Percentiles rank a stretch among this genome's conserved stretches.
These are phyloP conservation scores for Cynanchum wilfordii DNA, from an alignment of 257 asterid genomes.

Conservation along the genomic window DNA sequence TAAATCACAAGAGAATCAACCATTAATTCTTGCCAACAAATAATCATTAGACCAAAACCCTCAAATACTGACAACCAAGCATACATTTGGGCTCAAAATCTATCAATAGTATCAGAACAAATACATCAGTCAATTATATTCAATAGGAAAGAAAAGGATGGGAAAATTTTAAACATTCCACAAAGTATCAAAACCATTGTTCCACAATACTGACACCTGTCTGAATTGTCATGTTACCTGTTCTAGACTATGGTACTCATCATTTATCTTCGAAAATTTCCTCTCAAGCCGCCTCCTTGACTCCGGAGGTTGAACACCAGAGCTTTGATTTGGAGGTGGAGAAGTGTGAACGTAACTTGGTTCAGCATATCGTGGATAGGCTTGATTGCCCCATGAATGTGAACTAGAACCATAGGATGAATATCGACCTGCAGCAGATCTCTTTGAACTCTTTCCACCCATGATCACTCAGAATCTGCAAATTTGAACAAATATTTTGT, in stretches of 20 bases:
- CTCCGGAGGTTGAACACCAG: conserved; percentile 51
- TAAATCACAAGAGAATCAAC: background rate
- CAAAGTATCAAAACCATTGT: background rate
- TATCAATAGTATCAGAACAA: background rate
- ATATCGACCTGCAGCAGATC: conserved; percentile 58
- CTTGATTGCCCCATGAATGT: conserved; percentile 36
- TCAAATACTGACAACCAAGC: background rate
- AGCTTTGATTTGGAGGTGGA: conserved; percentile 39
- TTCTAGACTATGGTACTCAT: conserved; percentile 62
- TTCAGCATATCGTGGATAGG: conserved; percentile 52
- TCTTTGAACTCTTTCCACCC: conserved; percentile 85
- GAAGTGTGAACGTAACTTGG: conserved; percentile 49
- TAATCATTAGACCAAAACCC: background rate
- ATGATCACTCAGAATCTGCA: conserved; percentile 26
- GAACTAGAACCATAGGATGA: conserved; percentile 64
- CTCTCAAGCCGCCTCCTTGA: conserved; percentile 58
- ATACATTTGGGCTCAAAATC: background rate
- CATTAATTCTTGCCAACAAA: background rate
- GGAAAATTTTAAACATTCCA: too few species aligned
- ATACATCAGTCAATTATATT: background rate
- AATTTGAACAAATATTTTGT: background rate
- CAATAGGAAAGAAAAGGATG: background rate
- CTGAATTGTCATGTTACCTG: conserved; percentile 42
- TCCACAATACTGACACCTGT: background rate
- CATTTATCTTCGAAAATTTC: conserved; percentile 82